phyloP scores from a whole-genome alignment of 1,284 basidiomycete genomes.

The Rhodotorula sp. region DNA sequence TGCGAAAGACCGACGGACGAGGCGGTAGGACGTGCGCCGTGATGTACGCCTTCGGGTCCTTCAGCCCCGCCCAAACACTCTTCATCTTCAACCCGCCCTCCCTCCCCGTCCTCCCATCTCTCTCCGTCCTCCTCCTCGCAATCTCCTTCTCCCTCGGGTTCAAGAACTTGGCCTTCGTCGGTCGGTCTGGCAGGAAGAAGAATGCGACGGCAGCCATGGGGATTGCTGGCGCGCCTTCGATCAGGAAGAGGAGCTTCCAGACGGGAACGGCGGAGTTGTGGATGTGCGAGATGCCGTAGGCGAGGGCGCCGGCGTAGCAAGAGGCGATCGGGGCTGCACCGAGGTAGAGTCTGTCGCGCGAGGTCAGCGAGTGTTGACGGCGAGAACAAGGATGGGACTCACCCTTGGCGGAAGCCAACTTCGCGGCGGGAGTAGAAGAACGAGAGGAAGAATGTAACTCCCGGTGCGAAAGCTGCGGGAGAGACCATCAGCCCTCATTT shows the following conservation, averaged over 20 bases:
- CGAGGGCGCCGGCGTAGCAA: slow-evolving; percentile 16
- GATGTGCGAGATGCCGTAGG: slow-evolving; percentile 44
- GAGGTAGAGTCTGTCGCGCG: slow-evolving; percentile 35
- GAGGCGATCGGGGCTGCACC: slow-evolving; percentile 10
- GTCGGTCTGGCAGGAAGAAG: slow-evolving; percentile 43
- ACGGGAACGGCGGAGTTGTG: slow-evolving; percentile 33
- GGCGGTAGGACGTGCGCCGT: slow-evolving; percentile 10
- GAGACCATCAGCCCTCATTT: neutral
- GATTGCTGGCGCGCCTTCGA: slow-evolving; percentile 46
- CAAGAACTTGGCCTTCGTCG: slow-evolving; percentile 43
- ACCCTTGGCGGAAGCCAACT: slow-evolving; percentile 45
- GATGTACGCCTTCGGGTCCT: slow-evolving; percentile 43
- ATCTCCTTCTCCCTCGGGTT: slow-evolving; percentile 42
- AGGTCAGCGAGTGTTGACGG: slow-evolving; percentile 11
- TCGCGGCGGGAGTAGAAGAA: slow-evolving; percentile 45
- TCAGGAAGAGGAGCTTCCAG: slow-evolving; percentile 44
- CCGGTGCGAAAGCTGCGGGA: slow-evolving; percentile 35
- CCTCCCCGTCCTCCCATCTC: slow-evolving; percentile 16
- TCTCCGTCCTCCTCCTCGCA: slow-evolving; percentile 42
- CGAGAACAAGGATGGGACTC: neutral
- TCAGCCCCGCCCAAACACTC: slow-evolving; percentile 36
- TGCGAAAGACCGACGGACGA: neutral
- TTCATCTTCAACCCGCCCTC: slow-evolving; percentile 10
- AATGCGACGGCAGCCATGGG: slow-evolving; percentile 41
- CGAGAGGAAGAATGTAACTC: slow-evolving; percentile 42